Conservation (phyloP, 352 stramenopile genomes). For the Phytopythium ostracodes region DNA sequence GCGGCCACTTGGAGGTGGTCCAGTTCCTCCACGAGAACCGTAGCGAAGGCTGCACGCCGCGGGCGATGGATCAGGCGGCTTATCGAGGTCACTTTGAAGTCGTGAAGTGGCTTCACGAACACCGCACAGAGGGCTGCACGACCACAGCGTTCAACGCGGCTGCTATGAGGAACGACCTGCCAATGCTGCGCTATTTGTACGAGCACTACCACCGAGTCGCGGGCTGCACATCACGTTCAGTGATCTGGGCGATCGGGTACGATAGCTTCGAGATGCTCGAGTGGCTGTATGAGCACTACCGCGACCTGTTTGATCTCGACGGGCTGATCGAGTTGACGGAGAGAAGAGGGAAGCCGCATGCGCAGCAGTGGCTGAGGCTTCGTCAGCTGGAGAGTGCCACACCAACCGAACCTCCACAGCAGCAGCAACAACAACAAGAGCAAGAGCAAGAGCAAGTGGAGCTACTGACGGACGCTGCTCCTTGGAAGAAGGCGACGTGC, state of each 20-base stretch:
- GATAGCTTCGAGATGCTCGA: conserved; percentile 15
- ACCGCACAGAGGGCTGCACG: conserved; percentile 25
- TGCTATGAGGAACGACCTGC: conserved; percentile 16
- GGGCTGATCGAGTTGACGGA: conserved; percentile 16
- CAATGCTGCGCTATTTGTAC: conserved; percentile 26
- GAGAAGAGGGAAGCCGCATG: conserved; percentile 6
- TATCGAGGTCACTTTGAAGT: conserved; percentile 7
- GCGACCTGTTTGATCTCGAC: conserved; percentile 12
- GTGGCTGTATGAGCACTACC: conserved; percentile 17
- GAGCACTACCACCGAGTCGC: conserved; percentile 12
- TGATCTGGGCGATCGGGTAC: conserved; percentile 13
- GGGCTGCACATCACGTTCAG: conserved; percentile 17
- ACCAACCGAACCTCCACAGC: neutral
- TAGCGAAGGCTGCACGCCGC: neutral
- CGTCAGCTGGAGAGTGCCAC: neutral
- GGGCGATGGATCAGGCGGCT: conserved; percentile 6
- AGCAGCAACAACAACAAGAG: neutral
- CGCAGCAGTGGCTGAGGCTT: neutral
- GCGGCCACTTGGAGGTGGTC: conserved; percentile 20
- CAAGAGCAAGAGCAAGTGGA: neutral
- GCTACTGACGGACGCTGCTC: neutral
- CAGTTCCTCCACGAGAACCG: conserved; percentile 14
- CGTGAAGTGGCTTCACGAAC: conserved; percentile 13
- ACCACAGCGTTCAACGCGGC: conserved; percentile 25
- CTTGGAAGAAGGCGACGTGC: neutral